Base-by-base conservation (phyloP, 2,329 filamentous ascomycete species). In the Fusarium brevicatenulatum region DNA sequence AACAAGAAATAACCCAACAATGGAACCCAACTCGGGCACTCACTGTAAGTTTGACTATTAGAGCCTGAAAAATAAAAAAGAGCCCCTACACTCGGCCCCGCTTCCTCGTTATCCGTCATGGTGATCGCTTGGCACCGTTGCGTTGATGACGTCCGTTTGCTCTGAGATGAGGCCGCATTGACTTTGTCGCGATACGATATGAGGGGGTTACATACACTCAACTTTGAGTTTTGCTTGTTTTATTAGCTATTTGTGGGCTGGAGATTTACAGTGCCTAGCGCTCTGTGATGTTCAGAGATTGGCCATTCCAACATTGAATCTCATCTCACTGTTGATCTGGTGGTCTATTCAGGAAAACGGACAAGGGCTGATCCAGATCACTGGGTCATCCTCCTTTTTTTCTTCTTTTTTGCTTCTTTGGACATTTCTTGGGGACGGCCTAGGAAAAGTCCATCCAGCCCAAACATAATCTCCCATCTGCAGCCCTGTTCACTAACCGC, bases 301-400 rank as follows among this genome's bases (percentile, higher is more conserved):
- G 39, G 30, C 54, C 40, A 36, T 70, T 69, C 66, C 64, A 64
- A 74, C 71, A 52, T 59, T 34, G 32, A 46, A 57, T 34, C 57
- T 58, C 71, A 78, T 77, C 73, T 77, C 66, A 62, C 62, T 57
- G 62, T 74, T 73, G 62, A 78, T 78, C 76, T 77, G 62, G 64
- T 64, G 50, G 71, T 68, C 25, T 30, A 46, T n/a, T n/a, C 9
- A 47, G 50, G 30, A 71, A 63, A 72, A 52, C 43, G 52, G 70
- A 72, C 68, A 73, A 77, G 73, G 76, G 76, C 73, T 63, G 73
- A 76, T 72, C 76, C 76, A 78, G 76, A 77, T 78, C 76, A 77
- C 49, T 74, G 74, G 76, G 76, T 78, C 71, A 32, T 69, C 59
- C 62, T 69, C 70, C 66, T 47, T 68, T 39, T 65, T 37, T 32